Evolutionary conservation across 2,329 filamentous ascomycete species (phyloP).

Genomic region (Chalaropsis thielavioides): DNA sequence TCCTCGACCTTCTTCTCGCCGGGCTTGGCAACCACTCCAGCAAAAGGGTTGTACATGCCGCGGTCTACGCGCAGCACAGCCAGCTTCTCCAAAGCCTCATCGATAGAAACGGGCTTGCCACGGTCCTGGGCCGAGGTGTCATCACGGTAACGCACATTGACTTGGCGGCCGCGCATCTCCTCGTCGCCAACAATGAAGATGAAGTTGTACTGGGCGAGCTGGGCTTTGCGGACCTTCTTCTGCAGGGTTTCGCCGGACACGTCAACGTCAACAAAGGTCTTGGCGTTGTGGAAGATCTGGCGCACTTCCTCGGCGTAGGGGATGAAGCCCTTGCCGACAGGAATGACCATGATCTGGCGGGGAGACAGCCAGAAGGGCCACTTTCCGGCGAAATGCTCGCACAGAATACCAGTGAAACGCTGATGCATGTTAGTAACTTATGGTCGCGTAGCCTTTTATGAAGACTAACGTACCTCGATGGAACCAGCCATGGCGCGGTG

Average conservation of each 20-base stretch:
- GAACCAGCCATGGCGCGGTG: slow-evolving; percentile 70
- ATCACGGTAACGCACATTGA: slow-evolving; percentile 51
- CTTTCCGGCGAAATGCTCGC: slow-evolving; percentile 73
- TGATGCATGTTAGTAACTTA: slow-evolving; percentile 23
- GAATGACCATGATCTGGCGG: slow-evolving; percentile 61
- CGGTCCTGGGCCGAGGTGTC: slow-evolving; percentile 47
- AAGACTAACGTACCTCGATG: slow-evolving; percentile 26
- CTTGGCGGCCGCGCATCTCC: slow-evolving; percentile 43
- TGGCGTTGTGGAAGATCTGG: slow-evolving; percentile 48
- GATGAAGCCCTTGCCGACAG: slow-evolving; percentile 56
- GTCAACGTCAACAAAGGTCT: slow-evolving; percentile 50
- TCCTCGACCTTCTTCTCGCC: slow-evolving; percentile 12
- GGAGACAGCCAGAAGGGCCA: slow-evolving; percentile 84
- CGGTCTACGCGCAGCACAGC: slow-evolving; percentile 35
- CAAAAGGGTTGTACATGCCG: slow-evolving; percentile 20
- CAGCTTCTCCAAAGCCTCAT: slow-evolving; percentile 43
- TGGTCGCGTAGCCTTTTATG: neutral
- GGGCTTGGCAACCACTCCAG: slow-evolving; percentile 14
- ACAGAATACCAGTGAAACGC: slow-evolving; percentile 57
- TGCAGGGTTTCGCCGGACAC: slow-evolving; percentile 59
- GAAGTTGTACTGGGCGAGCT: slow-evolving; percentile 71
- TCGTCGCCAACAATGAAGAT: slow-evolving; percentile 56
- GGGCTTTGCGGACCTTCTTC: slow-evolving; percentile 77
- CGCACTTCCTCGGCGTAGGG: slow-evolving; percentile 66
- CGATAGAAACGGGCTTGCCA: slow-evolving; percentile 42